Evolutionary conservation across 2,329 filamentous ascomycete species (phyloP), one percentile per base, ranked within the genome.

Genomic region (Dactylellina cionopaga): DNA sequence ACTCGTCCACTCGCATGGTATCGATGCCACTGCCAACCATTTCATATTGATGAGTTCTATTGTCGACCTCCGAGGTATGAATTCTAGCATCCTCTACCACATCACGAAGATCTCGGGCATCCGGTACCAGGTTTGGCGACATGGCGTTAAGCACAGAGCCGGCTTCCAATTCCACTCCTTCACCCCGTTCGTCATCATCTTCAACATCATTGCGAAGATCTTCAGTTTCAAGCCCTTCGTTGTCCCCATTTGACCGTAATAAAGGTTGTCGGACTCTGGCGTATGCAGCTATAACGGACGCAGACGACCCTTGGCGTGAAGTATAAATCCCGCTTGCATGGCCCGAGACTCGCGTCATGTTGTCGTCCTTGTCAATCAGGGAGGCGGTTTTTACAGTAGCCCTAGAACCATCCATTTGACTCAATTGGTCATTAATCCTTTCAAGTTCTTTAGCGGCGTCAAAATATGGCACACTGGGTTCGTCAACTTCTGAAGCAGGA

Each of bases 131-230:
- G 27, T 49, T 51, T 3, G 59, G 68, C 3, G 62, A 65, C 68
- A 66, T 65, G 4, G 29, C 59, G 19, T 66, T 65, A 9, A 73
- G 13, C 1, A 73, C 59, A 9, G 68, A 73, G 1, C 54, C 68
- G 7, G 62, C 68, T 19, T 54, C 68, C 5, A 73, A 27, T 35
- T 66, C 68, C 24, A 73, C 68, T 4, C 68, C 68, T 29, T 73
- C 59, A 25, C 59, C 68, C 22, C 68, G 33, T 27, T 65, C 62
- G 22, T 73, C 68, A 10, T 73, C 68, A 11, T 73, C 68, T 19
- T 73, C 68, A 47, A 65, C 68, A 49, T 73, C 68, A 33, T 73
- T 66, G 9, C 62, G 52, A 35, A 65, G 59, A 46, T 73, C 68
- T 60, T 73, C 68, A 1, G 37, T 47, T 22, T 65, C 59, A 15